Base-by-base conservation (phyloP, 148 eudicot genomes). In the Rhododendron vialii region DNA sequence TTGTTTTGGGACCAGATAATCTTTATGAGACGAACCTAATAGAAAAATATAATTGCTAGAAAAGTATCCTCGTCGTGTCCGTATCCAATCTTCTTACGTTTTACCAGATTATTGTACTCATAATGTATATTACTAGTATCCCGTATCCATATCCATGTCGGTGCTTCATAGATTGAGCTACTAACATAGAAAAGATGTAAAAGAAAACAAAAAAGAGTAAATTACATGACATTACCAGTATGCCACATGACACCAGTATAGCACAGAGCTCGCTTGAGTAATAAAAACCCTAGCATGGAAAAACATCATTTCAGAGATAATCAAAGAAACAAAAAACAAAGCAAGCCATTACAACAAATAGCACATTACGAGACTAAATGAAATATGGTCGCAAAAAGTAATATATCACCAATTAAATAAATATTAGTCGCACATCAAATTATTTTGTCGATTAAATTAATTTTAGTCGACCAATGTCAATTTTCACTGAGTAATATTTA, bases 191-290 rank as follows among this genome's bases (percentile, higher is more conserved):
- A 6, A 2, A 43, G 41, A 81, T 28, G 14, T 35, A 1, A 8
- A 15, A 84, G 55, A 38, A 74, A 48, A 20, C 4, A 22, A 51
- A 6, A 2, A 26, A 3, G 4, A 20, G 13, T 43, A 2, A 6
- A 36, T 20, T 57, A 76, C 0, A 45, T 59, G 14, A 82, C 48
- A 86, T 82, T 86, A 89, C 90, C 88, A 89, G 48, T 59, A 89
- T 41, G 8, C 88, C 90, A n/a, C 22, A 82, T 8, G 87, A 82
- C 14, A 82, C 88, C 83, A 89, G 45, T 41, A 35, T 20, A 45
- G 90, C 59, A 51, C 80, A 75, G 82, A 89, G 47, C 87, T 78
- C 80, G 41, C 78, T 76, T 43, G 26, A 26, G 6, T 38, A 63
- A 81, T 75, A 18, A 86, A 86, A 57, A 28, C 76, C 86, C 90